Evolutionary conservation across 176 grass and related monocot genomes (phyloP).

Genomic region (Musa troglodytarum): DNA sequence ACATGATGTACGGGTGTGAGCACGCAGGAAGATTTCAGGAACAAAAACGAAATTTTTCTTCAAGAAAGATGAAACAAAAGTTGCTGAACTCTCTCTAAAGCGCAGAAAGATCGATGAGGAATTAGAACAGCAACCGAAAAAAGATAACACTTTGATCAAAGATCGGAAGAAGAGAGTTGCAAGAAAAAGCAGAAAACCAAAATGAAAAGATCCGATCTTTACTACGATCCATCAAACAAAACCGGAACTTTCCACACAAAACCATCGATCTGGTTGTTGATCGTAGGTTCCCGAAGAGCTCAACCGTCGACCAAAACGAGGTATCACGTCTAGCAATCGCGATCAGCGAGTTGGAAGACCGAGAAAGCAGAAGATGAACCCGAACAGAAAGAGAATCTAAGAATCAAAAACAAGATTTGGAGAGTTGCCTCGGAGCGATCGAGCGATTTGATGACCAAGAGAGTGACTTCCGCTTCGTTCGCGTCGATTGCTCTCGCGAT

Average conservation of each 20-base stretch:
- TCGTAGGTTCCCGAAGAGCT: background rate
- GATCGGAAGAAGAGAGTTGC: background rate
- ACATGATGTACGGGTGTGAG: too few species aligned
- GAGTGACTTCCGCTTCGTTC: background rate
- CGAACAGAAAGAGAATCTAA: background rate
- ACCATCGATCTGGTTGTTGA: background rate
- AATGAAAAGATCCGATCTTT: background rate
- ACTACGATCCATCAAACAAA: background rate
- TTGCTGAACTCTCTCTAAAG: too few species aligned
- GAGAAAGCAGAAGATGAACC: background rate
- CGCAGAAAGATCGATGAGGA: too few species aligned
- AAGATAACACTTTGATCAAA: background rate
- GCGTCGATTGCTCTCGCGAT: background rate
- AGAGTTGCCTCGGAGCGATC: background rate
- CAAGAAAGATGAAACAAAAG: too few species aligned
- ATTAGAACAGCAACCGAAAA: too few species aligned
- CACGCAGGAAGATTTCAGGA: too few species aligned
- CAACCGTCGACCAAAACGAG: background rate
- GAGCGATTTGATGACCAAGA: background rate
- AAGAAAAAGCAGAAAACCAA: background rate
- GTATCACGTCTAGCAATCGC: background rate
- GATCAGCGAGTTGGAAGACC: background rate
- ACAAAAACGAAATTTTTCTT: too few species aligned
- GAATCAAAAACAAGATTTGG: background rate
- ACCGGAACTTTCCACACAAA: background rate